A percentile compares a stretch with the other conserved stretches of the same genome.
Conservation (phyloP, 257 asterid species). For the Leptodermis oblonga region DNA sequence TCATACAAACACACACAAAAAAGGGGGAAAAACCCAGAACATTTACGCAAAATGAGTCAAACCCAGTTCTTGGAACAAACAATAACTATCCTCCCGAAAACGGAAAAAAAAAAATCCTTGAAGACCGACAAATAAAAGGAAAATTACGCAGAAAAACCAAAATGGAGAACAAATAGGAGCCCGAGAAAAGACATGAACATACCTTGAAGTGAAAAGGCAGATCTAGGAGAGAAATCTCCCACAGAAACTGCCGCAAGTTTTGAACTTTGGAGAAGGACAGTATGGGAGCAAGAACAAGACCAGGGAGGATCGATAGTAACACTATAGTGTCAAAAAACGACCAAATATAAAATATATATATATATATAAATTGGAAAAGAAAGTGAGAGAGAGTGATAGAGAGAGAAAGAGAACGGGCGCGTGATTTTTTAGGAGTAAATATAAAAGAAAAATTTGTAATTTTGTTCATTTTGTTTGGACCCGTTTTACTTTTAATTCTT, state of each 20-base stretch:
- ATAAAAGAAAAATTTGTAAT: too few relatives aligned
- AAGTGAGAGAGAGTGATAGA: not conserved
- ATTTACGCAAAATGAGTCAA: not conserved
- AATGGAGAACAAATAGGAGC: constrained; percentile 2
- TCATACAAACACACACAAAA: too few relatives aligned
- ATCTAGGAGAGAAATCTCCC: constrained; percentile 20
- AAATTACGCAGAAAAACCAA: constrained; percentile 1
- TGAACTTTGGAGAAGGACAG: not conserved
- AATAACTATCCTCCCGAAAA: not conserved
- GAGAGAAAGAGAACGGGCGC: constrained; percentile 20
- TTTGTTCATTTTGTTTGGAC: too few relatives aligned
- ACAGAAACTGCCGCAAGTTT: constrained; percentile 8
- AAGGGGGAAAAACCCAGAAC: not conserved
- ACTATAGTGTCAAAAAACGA: not conserved
- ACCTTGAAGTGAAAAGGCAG: constrained; percentile 15
- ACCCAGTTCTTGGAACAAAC: not conserved
- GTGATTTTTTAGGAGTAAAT: constrained; percentile 22
- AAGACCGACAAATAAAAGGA: constrained; percentile 1
- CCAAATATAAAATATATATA: not conserved
- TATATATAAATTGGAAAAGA: too few relatives aligned
- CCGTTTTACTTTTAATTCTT: too few relatives aligned
- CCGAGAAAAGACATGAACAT: not conserved
- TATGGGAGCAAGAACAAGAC: not conserved
- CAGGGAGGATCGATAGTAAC: not conserved
- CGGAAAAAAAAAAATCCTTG: not conserved